Evolutionary conservation across 805 yeast species (phyloP), one percentile per base, ranked within the genome.

Genomic region (Lipomyces starkeyi): DNA sequence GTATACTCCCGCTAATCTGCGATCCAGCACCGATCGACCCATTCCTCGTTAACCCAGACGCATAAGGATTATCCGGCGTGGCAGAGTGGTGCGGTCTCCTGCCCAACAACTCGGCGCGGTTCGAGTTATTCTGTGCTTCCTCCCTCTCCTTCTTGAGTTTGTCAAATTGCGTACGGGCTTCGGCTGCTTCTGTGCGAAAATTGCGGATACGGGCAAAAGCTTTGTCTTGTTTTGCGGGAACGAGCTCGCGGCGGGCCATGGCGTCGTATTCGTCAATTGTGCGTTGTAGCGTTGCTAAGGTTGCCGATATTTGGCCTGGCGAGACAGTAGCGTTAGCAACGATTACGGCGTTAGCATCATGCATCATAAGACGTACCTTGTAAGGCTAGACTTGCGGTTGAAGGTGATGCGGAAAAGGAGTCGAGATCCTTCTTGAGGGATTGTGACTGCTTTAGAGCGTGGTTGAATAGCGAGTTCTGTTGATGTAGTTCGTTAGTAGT

Each of bases 371-470:
- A 78, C 58, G 78, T 76, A 17, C 91, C 93, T 74, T 89, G 93
- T 13, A 90, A 76, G 0, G 97, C 87, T 65, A 91, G 80, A 25
- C 96, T 95, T 0, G 96, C 85, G 2, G 88, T 83, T 17, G 86
- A 83, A 9, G 91, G 83, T 69, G 89, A 86, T 58, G 83, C 80
- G 2, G 79, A 76, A 72, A 94, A 88, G 62, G 81, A 79, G 22
- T 84, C 82, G 60, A 94, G 79, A 73, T 93, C 97, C 69, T 85
- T 85, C 67, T 87, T 85, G 62, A 94, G 80, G 34, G 88, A 83
- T 74, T 87, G 91, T 37, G 92, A 86, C 78, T 93, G 97, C 78
- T 91, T 92, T 64, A 90, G 83, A 8, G 97, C 97, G 78, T 91
- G 97, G 80, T 91, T 94, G 80, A 89, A 92, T 62, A 93, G 82